Base-by-base conservation (phyloP, 1,284 basidiomycete species). In the Boletus sp. region DNA sequence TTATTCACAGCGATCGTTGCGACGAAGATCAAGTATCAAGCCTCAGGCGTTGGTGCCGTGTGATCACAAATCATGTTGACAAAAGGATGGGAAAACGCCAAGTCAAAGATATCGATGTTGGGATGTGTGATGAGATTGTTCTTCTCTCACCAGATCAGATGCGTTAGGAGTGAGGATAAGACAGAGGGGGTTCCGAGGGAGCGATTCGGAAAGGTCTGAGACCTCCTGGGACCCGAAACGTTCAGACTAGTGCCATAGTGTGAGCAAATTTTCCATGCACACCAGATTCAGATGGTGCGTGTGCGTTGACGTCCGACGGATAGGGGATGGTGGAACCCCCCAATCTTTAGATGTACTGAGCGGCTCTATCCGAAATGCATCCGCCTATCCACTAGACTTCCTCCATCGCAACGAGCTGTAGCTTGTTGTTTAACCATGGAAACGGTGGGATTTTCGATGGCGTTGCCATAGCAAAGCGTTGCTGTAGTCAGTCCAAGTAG, bases 361-460 rank as follows among this genome's bases (percentile, higher is more conserved):
- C 35, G 13, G 35, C 13, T 33, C 9, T 33, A 5, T 12, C 35
- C 35, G 11, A 35, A 35, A 35, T 33, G 13, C 12, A 35, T 36
- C 35, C 43, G 15, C 15, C 15, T 15, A 27, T 43, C 13, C 22
- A 8, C 22, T 6, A 44, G 15, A 22, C 15, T 39, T 4, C 7
- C n/a, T 18, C 37, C 29, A n/a, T 39, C 18, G 37, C 37, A 12
- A 39, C 37, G 37, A 39, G 18, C 37, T 42, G 20, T 20, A 22
- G n/a, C 6, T 13, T 42, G 41, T 42, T 42, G 20, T 42, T 20
- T 24, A 44, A 46, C 44, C 61, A 63, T 63, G 61, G 61, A 47
- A 54, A 62, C 61, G 27, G 2, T 51, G 53, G 16, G 57, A 53
- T 51, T 51, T 57, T 61, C 37, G 50, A 18, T 50, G n/a, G 1